Evolutionary conservation across 768 basidiomycete species (phyloP).

Genomic region (Mycena indigotica): DNA sequence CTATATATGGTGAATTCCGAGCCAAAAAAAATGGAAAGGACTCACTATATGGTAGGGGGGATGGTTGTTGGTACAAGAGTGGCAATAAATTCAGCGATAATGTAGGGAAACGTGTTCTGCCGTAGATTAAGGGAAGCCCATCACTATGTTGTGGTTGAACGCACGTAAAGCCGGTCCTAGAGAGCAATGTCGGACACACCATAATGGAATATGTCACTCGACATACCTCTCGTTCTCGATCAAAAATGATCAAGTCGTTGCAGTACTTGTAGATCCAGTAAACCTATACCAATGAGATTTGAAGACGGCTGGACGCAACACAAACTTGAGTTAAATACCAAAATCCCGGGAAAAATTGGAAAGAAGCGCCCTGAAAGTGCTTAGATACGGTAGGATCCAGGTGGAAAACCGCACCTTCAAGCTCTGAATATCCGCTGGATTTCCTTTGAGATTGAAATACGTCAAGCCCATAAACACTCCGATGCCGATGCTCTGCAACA

Average conservation of each 20-base stretch:
- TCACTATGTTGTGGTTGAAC: no score
- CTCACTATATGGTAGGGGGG: conserved; percentile 26
- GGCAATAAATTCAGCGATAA: conserved; percentile 39
- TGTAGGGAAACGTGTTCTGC: conserved; percentile 37
- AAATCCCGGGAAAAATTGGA: conserved; percentile 30
- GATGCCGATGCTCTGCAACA: conserved; percentile 25
- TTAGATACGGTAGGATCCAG: conserved; percentile 28
- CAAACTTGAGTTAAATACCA: conserved; percentile 37
- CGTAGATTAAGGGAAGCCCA: not conserved
- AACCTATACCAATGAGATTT: conserved; percentile 4
- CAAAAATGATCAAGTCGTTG: conserved; percentile 37
- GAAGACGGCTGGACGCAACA: no score
- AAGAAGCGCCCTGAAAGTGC: conserved; percentile 34
- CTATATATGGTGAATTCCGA: not conserved
- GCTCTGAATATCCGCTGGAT: conserved; percentile 27
- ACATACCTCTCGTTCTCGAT: conserved; percentile 45
- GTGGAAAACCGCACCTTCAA: conserved; percentile 22
- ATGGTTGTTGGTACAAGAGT: conserved; percentile 41
- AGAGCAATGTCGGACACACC: not conserved
- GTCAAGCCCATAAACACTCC: conserved; percentile 37
- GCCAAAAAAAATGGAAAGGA: not conserved
- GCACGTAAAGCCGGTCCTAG: conserved; percentile 21
- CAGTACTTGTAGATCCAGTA: conserved; percentile 25
- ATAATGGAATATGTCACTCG: not conserved
- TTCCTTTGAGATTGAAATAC: conserved; percentile 38